Evolutionary conservation across 2,329 filamentous ascomycete species (phyloP).

Genomic region (Phialemonium atrogriseum): DNA sequence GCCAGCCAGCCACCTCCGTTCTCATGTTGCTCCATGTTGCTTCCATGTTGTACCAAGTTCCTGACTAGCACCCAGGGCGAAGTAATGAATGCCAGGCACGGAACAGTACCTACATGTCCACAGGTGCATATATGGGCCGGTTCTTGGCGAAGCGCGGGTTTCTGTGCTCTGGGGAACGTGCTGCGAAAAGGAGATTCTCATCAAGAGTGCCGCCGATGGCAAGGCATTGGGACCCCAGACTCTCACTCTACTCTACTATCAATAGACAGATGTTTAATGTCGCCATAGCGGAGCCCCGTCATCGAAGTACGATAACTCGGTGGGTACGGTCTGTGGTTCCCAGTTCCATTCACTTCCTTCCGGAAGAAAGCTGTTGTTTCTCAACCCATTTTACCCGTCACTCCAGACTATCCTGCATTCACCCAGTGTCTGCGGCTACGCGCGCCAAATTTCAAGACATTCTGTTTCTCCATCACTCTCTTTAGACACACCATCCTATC

Average conservation of each 20-base stretch:
- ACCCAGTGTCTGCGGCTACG: constrained; percentile 18
- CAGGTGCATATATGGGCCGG: too few species aligned
- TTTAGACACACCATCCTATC: constrained; percentile 6
- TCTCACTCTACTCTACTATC: neutral
- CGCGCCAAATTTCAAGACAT: constrained; percentile 15
- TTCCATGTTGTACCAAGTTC: too few species aligned
- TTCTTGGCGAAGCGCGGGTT: too few species aligned
- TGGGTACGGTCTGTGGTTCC: constrained; percentile 1
- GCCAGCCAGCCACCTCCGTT: too few species aligned
- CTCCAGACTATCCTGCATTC: constrained; percentile 17
- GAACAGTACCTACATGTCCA: too few species aligned
- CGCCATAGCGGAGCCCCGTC: constrained; percentile 2
- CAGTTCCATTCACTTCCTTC: constrained; percentile 11
- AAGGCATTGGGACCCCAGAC: too few species aligned
- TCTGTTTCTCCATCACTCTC: constrained; percentile 8
- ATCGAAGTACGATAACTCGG: constrained; percentile 2
- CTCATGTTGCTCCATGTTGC: too few species aligned
- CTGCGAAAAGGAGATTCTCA: neutral
- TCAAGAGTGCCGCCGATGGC: neutral
- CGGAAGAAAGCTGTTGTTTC: constrained; percentile 13
- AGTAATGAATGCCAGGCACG: too few species aligned
- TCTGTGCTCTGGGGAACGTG: too few species aligned
- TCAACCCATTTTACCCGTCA: constrained; percentile 19
- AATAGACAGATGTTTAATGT: constrained; percentile 3
- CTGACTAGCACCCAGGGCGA: too few species aligned